These are phyloP conservation scores for Aphanomyces euteiches DNA, from an alignment of 352 stramenopile species.

Conservation along the genomic window DNA sequence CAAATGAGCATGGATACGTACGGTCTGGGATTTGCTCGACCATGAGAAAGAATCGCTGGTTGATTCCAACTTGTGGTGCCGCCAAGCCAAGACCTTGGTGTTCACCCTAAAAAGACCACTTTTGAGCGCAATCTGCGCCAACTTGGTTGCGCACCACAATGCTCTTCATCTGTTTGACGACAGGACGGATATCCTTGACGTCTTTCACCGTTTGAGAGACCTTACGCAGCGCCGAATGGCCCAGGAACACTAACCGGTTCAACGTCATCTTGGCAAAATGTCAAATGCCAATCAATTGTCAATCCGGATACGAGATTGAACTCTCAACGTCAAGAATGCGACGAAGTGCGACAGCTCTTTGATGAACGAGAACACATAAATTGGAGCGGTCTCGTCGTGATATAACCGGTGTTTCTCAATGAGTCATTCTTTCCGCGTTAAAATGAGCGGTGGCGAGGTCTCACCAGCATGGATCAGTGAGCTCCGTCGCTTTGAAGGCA, in stretches of 20 bases:
- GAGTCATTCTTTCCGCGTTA: no score
- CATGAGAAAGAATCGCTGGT: constrained; percentile 80
- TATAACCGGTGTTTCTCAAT: no score
- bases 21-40: constrained; percentile 48
- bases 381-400: no score
- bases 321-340: background rate
- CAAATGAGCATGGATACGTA: constrained; percentile 32
- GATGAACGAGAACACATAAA: no score
- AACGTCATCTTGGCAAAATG: background rate
- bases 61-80: constrained; percentile 68
- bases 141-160: constrained; percentile 18
- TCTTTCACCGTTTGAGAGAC: constrained; percentile 67
- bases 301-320: background rate
- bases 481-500: no score
- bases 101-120: constrained; percentile 39
- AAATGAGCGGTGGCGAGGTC: no score
- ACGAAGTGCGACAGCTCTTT: no score
- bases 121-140: background rate
- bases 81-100: constrained; percentile 72
- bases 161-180: constrained; percentile 56
- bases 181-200: constrained; percentile 43
- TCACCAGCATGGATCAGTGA: no score
- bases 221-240: constrained; percentile 48
- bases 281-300: constrained; percentile 7
- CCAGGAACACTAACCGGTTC: constrained; percentile 27